Percentiles rank a stretch among this genome's conserved stretches.
phyloP scores from a whole-genome alignment of 768 basidiomycete species.

The Zangia roseola region DNA sequence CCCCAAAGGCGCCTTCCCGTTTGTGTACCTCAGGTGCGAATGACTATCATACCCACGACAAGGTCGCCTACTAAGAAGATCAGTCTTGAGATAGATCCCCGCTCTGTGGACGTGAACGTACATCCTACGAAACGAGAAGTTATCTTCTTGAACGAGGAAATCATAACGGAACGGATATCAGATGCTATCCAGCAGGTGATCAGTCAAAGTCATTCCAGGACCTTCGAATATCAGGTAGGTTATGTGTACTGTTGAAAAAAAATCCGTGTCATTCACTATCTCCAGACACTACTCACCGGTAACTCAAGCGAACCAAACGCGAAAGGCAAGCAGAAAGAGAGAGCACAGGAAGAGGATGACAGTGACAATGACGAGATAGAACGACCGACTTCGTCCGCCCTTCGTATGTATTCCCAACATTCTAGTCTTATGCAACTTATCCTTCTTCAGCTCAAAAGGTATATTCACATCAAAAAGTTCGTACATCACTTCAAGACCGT shows the following conservation, averaged over 20 bases:
- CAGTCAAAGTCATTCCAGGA: constrained; percentile 61
- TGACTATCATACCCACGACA: background rate
- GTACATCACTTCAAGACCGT: constrained; percentile 82
- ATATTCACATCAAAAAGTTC: constrained; percentile 85
- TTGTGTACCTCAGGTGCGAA: constrained; percentile 88
- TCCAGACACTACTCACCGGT: constrained; percentile 61
- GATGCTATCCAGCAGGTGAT: constrained; percentile 70
- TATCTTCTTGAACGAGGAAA: constrained; percentile 90
- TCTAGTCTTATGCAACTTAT: constrained; percentile 3
- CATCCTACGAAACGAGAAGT: constrained; percentile 98
- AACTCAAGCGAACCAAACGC: constrained; percentile 36
- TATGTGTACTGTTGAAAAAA: background rate
- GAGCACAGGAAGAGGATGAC: constrained; percentile 38
- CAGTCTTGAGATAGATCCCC: constrained; percentile 82
- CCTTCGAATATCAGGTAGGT: constrained; percentile 70
- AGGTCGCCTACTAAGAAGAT: background rate
- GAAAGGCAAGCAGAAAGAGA: constrained; percentile 32
- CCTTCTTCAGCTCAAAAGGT: constrained; percentile 41
- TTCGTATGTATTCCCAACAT: constrained; percentile 18
- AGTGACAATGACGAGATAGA: constrained; percentile 34
- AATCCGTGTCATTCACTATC: background rate
- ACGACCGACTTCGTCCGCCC: constrained; percentile 22
- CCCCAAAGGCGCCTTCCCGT: constrained; percentile 87
- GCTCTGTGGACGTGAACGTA: constrained; percentile 93
- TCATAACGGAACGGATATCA: constrained; percentile 73